Conservation (phyloP, 129 eudicot species). For the Centaurea solstitialis region DNA sequence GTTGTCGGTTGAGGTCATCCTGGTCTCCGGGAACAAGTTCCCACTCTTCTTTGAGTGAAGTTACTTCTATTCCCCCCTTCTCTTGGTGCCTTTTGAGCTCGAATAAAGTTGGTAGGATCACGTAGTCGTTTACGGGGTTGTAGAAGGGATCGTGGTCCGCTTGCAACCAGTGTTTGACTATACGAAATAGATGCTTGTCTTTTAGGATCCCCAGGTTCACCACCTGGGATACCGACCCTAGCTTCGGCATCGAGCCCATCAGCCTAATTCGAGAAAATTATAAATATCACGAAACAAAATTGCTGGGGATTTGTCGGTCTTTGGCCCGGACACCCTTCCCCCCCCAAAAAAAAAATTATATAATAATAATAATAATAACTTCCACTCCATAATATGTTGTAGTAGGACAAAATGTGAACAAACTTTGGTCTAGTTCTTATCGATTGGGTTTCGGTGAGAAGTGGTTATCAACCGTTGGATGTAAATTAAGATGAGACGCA, state of each 20-base stretch:
- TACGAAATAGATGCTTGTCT: constrained; percentile 76
- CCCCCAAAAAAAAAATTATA: too few species aligned
- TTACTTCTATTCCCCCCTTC: constrained; percentile 46
- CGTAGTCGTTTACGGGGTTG: constrained; percentile 88
- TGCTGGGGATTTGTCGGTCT: too few species aligned
- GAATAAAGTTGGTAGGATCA: constrained; percentile 76
- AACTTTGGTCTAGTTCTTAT: not conserved
- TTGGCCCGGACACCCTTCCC: too few species aligned
- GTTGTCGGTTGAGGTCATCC: constrained; percentile 22
- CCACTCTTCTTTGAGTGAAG: constrained; percentile 85
- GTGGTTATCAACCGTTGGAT: too few species aligned
- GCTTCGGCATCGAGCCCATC: constrained; percentile 94
- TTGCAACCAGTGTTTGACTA: constrained; percentile 84
- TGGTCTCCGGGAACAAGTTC: constrained; percentile 58
- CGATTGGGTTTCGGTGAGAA: too few species aligned
- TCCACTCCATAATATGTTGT: not conserved
- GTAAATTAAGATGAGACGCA: too few species aligned
- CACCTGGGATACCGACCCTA: constrained; percentile 93
- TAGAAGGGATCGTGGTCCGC: constrained; percentile 96
- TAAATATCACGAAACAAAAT: not conserved
- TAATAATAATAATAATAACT: too few species aligned
- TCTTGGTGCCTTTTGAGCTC: constrained; percentile 60
- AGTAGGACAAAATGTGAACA: not conserved
- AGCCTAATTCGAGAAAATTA: constrained; percentile 52
- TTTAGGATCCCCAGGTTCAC: constrained; percentile 87